Evolutionary conservation across 2,329 filamentous ascomycete genomes (phyloP), one percentile per base, ranked within the genome.

Genomic region (Phialophora expanda): DNA sequence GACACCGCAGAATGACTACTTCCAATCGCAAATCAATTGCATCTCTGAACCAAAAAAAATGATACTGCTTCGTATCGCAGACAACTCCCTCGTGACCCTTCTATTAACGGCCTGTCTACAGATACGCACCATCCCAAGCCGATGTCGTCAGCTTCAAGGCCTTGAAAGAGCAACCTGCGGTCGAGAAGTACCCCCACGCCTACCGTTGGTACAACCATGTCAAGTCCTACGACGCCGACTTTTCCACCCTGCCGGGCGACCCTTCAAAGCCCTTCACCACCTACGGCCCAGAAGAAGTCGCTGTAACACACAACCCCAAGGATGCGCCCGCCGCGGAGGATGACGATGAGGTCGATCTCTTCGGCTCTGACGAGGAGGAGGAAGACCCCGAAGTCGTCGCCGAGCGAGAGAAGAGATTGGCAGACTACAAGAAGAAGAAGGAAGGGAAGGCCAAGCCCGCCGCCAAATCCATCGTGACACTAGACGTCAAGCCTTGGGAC

Each of bases 131-230:
- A 76, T 92, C 92, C 75, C 95, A 99, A 86, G 95, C 95, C 83
- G 95, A 99, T 85, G 94, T 96, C 76, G 91, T 90, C 81, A 88
- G 88, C 84, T 98, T 91, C 91, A 96, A 98, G 88, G 91, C 91
- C 76, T 81, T 97, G 79, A 89, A 85, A 77, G 82, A 85, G 74
- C 82, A 87, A 67, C 95, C 95, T 75, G 88, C 90, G 74, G 87
- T 90, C 76, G 85, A 86, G 80, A 96, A 96, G 86, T 97, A 90
- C 89, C 93, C 94, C 77, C 86, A 97, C 84, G 93, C 90, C 77
- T 92, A 92, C 78, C 90, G 95, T 82, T 99, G 95, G 95, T 97
- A 97, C 89, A 97, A 96, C 88, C 94, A 99, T 88, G 92, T 97
- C 78, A 88, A 91, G 80, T 90, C 91, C 75, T 97, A 91, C 85